Evolutionary conservation across 306 rosid genomes (phyloP), one percentile per base, ranked within the genome.

Genomic region (Casuarina equisetifolia): DNA sequence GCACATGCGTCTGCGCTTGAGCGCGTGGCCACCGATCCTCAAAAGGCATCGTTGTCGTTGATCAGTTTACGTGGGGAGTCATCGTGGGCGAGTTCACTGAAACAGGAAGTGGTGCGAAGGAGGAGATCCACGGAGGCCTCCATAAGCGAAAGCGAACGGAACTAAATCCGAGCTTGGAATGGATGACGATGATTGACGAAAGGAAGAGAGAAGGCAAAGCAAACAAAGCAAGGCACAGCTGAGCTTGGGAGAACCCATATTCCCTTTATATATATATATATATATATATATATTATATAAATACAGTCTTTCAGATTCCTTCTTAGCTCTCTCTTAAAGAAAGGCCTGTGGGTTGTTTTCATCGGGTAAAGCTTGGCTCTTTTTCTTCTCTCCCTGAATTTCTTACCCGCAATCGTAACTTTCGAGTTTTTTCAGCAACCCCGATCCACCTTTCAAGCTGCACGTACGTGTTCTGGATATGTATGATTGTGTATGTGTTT

Each of bases 391-490:
- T 69, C 12, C 54, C 75, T 42, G n/a, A 55, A 42, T 45, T 32
- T 57, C 50, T 6, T 53, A 53, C 45, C 19, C 69, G 74, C 74
- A 67, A 76, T 76, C 80, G 13, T 39, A 1, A 5, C 59, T 71
- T 42, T 76, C 52, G 32, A 16, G 38, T 3, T 7, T 11, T n/a
- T 15, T 66, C 61, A 9, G 25, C 39, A 11, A 17, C 5, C 49
- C 79, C 19, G 80, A 69, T 67, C 69, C 80, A 77, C 55, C 49
- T 55, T 57, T 53, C 16, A 3, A 54, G 69, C 69, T 67, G 67
- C 19, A 68, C 38, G 10, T 20, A 69, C 32, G 19, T 46, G 32
- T 25, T 3, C 4, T 17, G 1, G 25, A 51, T 40, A 4, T 38
- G 16, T 49, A 39, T 48, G 50, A 39, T 8, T 20, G 2, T 25